Base-by-base conservation (phyloP, 345 rosid species). In the Sonneratia caseolaris region DNA sequence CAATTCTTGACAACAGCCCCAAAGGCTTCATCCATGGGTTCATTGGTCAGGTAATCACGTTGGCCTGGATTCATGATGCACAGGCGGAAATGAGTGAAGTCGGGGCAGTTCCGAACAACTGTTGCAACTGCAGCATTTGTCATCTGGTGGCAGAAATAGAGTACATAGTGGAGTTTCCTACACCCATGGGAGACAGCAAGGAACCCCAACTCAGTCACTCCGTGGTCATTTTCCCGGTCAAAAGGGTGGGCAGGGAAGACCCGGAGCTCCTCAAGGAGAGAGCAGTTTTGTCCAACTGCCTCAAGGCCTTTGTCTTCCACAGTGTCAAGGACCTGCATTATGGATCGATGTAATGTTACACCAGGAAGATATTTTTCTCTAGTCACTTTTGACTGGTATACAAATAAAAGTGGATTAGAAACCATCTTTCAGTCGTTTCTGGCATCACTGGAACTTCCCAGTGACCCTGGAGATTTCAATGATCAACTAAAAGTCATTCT, bases 1-100 rank as follows among this genome's bases (percentile, higher is more conserved):
- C 93, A 88, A 15, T 85, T 83, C 79, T 79, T 82, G 37, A 86
- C 93, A 70, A 88, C 90, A 5, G 93, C 83, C 69, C 93, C 90
- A 80, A 88, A 88, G 47, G 89, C 93, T 80, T 86, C 93, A 13
- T 88, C 93, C 88, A 88, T 82, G 24, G 93, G 85, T 53, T 85
- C 84, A 69, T 81, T 78, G 22, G 93, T 88, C 24, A 75, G 22
- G 71, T 86, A 71, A 83, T 88, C 93, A 7, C 90, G 93, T 78
- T 85, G 85, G 12, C 89, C 55, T 0, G 90, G 93, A 73, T 76
- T 84, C 89, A 88, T 88, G 68, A 88, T 88, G 86, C 93, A 88
- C 35, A 88, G 86, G 15, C 93, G 90, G 69, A 88, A 88, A 47
- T 86, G 93, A 3, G 93, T 88, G 75, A 88, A 85, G 71, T 86